Conservation (phyloP, 176 grass and related monocot species). For the Zea luxurians region DNA sequence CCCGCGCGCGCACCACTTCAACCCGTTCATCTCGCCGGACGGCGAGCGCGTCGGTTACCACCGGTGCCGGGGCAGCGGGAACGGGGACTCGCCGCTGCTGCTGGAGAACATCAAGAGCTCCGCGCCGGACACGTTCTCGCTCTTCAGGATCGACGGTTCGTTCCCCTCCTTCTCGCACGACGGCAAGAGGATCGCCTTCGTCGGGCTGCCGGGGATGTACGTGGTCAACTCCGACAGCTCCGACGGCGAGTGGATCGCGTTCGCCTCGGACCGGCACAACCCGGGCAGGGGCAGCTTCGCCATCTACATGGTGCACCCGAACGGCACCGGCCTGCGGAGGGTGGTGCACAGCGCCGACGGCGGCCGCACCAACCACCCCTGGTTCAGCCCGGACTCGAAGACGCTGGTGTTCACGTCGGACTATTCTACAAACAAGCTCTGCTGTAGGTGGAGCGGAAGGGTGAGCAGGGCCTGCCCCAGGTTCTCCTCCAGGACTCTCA, state of each 20-base stretch:
- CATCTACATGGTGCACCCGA: constrained; percentile 81
- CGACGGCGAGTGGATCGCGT: constrained; percentile 94
- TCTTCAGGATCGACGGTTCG: constrained; percentile 80
- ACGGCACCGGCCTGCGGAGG: constrained; percentile 70
- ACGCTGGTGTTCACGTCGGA: constrained; percentile 79
- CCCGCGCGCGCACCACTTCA: constrained; percentile 73
- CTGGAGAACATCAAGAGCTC: constrained; percentile 74
- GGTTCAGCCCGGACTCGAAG: constrained; percentile 85
- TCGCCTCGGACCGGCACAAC: constrained; percentile 71
- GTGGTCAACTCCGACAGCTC: constrained; percentile 81
- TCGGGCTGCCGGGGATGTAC: constrained; percentile 66
- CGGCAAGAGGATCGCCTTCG: constrained; percentile 71
- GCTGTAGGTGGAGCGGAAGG: constrained; percentile 75
- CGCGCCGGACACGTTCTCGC: constrained; percentile 53
- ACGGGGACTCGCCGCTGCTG: constrained; percentile 63
- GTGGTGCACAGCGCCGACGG: constrained; percentile 69
- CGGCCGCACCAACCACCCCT: constrained; percentile 79
- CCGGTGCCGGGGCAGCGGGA: constrained; percentile 74
- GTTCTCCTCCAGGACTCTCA: constrained; percentile 76
- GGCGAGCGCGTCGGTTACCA: constrained; percentile 70
- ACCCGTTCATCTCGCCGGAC: constrained; percentile 78
- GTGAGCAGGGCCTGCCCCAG: constrained; percentile 80
- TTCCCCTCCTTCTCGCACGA: constrained; percentile 92
- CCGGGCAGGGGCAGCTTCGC: constrained; percentile 71
- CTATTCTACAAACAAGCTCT: constrained; percentile 78